Base-by-base conservation (phyloP, 1,284 basidiomycete species). In the Paramarasmius palmivorus region DNA sequence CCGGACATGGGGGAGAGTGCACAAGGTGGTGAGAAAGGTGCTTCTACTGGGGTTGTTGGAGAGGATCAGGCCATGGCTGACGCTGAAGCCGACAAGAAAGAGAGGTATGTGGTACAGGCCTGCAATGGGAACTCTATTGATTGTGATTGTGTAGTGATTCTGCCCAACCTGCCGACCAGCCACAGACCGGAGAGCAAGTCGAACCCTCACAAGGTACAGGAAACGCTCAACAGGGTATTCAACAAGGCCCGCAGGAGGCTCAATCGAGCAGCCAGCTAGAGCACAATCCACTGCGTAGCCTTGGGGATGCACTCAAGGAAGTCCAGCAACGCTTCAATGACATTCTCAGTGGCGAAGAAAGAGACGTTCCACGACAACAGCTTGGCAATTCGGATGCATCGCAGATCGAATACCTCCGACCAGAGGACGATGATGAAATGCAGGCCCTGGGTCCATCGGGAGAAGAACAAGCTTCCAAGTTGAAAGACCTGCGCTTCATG, bases 401-500 rank as follows among this genome's bases (percentile, higher is more conserved):
- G 1, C 85, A 88, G 62, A 76, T 97, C 19, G 93, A 98, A 67
- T 95, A 97, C 68, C 74, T 92, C n/a, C 83, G 81, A 19, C 84
- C 90, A 7, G 83, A 86, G 29, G 86, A 92, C 57, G 74, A 74
- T 12, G 85, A 86, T 53, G 85, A 91, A 49, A 88, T 92, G 81
- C 94, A 98, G 68, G 94, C 95, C 1, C 81, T 98, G 10, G 96
- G 95, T 4, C 86, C 92, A 1, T 90, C 95, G 1, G 83, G 82
- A 10, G 86, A 91, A 44, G 92, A 95, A 60, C 86, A 95, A 65
- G 83, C 85, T 34, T 87, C 91, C 34, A 92, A 89, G 64, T 76
- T 98, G 47, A 83, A 87, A 58, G 87, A 95, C 47, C 82, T 97
- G 26, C 87, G 83, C 42, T 77, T 96, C 57, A 68, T 84, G 19